phyloP scores from a whole-genome alignment of 257 asterid species.

The Primulina huaijiensis region DNA sequence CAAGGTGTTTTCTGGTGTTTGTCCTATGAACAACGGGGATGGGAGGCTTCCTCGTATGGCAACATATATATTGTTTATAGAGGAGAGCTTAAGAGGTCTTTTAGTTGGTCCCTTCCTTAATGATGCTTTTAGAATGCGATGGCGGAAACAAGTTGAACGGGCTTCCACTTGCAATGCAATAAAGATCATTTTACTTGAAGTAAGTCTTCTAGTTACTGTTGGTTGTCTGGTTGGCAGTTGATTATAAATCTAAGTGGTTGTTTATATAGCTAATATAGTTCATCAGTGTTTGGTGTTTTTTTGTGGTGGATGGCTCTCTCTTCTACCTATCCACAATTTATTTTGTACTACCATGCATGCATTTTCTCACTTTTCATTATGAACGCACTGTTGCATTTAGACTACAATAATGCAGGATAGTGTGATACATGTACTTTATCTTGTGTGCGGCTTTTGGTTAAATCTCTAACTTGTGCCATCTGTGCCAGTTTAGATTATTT shows the following conservation, averaged over 20 bases:
- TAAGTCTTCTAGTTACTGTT: constrained; percentile 31
- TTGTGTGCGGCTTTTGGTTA: not conserved
- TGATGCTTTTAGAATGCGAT: constrained; percentile 52
- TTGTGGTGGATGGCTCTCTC: constrained; percentile 24
- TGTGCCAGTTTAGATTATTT: not conserved
- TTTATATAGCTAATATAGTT: constrained; percentile 16
- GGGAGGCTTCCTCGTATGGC: constrained; percentile 59
- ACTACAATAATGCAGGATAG: not conserved
- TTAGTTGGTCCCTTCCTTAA: constrained; percentile 59
- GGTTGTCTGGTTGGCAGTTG: constrained; percentile 18
- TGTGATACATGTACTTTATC: not conserved
- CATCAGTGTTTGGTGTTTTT: constrained; percentile 20
- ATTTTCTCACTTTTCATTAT: constrained; percentile 19
- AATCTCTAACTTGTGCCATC: not conserved
- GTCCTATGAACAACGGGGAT: constrained; percentile 54
- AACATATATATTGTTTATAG: constrained; percentile 57
- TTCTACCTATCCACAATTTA: constrained; percentile 1
- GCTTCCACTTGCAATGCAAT: constrained; percentile 49
- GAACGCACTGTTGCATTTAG: not conserved
- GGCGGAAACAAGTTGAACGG: constrained; percentile 68
- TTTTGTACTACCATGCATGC: constrained; percentile 14
- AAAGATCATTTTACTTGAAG: constrained; percentile 71
- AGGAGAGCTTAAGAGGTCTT: constrained; percentile 78
- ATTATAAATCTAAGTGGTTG: constrained; percentile 9
- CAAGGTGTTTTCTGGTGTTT: constrained; percentile 55